Conservation (phyloP, 2,329 filamentous ascomycete genomes). For the Arachnopeziza araneosa region DNA sequence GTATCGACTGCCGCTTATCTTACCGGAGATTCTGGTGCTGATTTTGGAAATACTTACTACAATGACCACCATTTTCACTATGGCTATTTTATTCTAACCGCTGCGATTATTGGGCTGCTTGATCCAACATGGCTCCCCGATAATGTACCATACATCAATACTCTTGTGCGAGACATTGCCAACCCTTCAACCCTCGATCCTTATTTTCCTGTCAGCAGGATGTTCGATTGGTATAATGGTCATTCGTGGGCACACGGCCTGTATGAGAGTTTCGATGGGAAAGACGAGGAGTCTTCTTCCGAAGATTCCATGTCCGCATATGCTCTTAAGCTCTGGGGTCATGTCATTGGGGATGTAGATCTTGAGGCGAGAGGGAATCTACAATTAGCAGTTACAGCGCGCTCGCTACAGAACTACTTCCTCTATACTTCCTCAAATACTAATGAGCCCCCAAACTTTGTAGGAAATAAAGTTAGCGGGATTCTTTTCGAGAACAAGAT, state of each 20-base stretch:
- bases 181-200: conserved; percentile 68
- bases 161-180: conserved; percentile 73
- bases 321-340: conserved; percentile 91
- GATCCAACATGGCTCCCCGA: conserved; percentile 67
- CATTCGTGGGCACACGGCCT: conserved; percentile 89
- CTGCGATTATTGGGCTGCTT: conserved; percentile 74
- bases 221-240: conserved; percentile 91
- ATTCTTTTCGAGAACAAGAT: conserved; percentile 92
- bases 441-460: conserved; percentile 69
- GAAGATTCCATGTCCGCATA: conserved; percentile 83
- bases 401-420: conserved; percentile 75
- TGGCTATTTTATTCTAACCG: conserved; percentile 77
- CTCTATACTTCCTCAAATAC: conserved; percentile 67
- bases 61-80: conserved; percentile 67
- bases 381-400: conserved; percentile 72
- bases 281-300: conserved; percentile 81
- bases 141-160: conserved; percentile 78
- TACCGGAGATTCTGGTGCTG: conserved; percentile 62
- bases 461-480: conserved; percentile 67
- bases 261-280: conserved; percentile 65
- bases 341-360: conserved; percentile 64
- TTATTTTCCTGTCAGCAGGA: conserved; percentile 75
- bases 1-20: conserved; percentile 70
- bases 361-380: conserved; percentile 76
- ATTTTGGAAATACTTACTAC: conserved; percentile 89